Conservation (phyloP, 140 eudicot species). For the Oenanthe javanica region DNA sequence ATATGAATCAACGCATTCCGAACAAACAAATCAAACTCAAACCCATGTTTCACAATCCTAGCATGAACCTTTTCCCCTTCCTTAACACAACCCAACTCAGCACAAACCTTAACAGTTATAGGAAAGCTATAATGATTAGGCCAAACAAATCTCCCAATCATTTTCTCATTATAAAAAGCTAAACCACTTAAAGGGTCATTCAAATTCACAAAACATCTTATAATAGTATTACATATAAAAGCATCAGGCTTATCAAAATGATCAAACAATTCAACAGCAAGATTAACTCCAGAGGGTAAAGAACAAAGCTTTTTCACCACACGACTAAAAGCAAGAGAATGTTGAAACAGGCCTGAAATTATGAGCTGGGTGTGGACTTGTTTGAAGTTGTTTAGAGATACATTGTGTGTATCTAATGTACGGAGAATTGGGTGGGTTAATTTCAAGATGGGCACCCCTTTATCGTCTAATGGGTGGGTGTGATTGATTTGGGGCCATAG, state of each 20-base stretch:
- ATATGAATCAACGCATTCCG: conserved; percentile 43
- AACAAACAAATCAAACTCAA: conserved; percentile 53
- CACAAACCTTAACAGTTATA: conserved; percentile 44
- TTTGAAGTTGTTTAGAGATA: conserved; percentile 26
- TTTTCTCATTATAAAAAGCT: conserved; percentile 27
- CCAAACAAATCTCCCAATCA: conserved; percentile 32
- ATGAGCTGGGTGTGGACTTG: conserved; percentile 57
- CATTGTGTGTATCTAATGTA: conserved; percentile 32
- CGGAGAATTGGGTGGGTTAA: conserved; percentile 41
- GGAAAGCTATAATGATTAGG: conserved; percentile 57
- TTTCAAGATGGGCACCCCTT: conserved; percentile 20
- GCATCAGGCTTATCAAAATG: conserved; percentile 49
- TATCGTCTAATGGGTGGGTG: conserved; percentile 5
- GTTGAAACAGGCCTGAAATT: conserved; percentile 52
- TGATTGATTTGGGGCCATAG: conserved; percentile 31
- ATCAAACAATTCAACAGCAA: conserved; percentile 32
- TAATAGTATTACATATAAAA: conserved; percentile 47
- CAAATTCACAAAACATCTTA: conserved; percentile 35
- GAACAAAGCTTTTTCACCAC: conserved; percentile 55
- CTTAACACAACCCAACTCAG: conserved; percentile 22
- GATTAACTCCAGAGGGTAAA: conserved; percentile 21
- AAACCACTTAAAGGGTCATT: conserved; percentile 25
- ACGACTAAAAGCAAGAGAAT: conserved; percentile 44
- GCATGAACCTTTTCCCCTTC: conserved; percentile 53
- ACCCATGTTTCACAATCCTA: conserved; percentile 42